These are phyloP conservation scores for Sporothrix protearum DNA, from an alignment of 2,329 filamentous ascomycete species.

Conservation along the genomic window DNA sequence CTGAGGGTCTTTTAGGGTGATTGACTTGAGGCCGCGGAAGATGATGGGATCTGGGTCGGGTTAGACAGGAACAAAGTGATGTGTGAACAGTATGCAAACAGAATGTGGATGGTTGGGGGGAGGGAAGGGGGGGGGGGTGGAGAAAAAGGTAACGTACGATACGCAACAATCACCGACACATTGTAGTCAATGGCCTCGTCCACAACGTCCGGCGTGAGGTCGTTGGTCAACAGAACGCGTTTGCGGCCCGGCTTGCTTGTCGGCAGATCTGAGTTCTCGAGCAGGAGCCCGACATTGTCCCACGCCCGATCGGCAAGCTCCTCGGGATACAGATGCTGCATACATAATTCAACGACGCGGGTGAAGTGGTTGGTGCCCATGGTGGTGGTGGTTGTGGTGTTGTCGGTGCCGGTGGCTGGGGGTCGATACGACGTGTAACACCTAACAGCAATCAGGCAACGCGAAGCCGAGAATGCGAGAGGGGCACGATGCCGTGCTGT, in stretches of 20 bases:
- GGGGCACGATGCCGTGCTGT: not conserved
- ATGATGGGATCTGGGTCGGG: constrained; percentile 77
- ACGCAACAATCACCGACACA: constrained; percentile 79
- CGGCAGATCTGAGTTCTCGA: constrained; percentile 39
- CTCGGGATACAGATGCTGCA: constrained; percentile 59
- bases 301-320: constrained; percentile 83
- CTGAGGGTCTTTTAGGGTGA: constrained; percentile 80
- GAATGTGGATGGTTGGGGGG: too few relatives aligned
- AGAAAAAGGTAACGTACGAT: constrained; percentile 75
- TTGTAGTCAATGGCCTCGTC: constrained; percentile 79
- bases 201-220: constrained; percentile 83
- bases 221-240: constrained; percentile 66
- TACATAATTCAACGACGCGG: not conserved
- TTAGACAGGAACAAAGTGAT: constrained; percentile 20
- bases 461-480: not conserved
- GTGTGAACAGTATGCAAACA: not conserved
- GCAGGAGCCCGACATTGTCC: constrained; percentile 91
- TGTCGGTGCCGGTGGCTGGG: not conserved
- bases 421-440: not conserved
- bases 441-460: not conserved
- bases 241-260: constrained; percentile 33
- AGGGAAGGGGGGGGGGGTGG: too few relatives aligned
- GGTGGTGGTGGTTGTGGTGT: not conserved
- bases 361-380: constrained; percentile 1
- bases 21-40: constrained; percentile 84